Evolutionary conservation across 1,284 basidiomycete species (phyloP).

Genomic region (Flammula alnicola): DNA sequence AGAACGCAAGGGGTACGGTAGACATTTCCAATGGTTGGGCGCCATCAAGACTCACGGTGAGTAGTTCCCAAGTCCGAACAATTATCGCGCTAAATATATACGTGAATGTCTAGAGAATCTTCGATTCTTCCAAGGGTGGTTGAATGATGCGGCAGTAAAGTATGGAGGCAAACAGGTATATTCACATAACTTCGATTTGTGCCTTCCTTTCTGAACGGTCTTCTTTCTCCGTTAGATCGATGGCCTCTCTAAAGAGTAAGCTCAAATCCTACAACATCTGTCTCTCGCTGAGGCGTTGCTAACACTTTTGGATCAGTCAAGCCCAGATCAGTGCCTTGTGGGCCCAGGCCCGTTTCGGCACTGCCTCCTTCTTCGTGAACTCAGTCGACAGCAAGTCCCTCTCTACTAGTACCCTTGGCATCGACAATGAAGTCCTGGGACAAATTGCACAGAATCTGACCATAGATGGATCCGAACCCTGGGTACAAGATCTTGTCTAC

Average conservation of each 20-base stretch:
- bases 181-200: constrained; percentile 13
- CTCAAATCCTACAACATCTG: neutral
- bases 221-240: constrained; percentile 19
- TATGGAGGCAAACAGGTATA: constrained; percentile 38
- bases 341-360: constrained; percentile 14
- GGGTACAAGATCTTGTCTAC: constrained; percentile 23
- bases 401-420: neutral
- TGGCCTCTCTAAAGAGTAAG: constrained; percentile 21
- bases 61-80: constrained; percentile 7
- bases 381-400: too few species aligned
- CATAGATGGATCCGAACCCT: constrained; percentile 16
- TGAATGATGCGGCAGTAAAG: constrained; percentile 37
- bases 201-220: neutral
- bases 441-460: neutral
- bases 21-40: constrained; percentile 39
- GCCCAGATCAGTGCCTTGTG: constrained; percentile 18
- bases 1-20: constrained; percentile 40
- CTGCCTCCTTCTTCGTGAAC: neutral
- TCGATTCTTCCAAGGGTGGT: constrained; percentile 37
- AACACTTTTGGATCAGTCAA: constrained; percentile 3
- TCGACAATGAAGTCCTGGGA: neutral
- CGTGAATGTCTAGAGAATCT: constrained; percentile 28
- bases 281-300: too few species aligned
- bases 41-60: constrained; percentile 28
- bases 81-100: constrained; percentile 6